Evolutionary conservation across 2,329 filamentous ascomycete species (phyloP).

Genomic region (Arthrobotrys musiformis): DNA sequence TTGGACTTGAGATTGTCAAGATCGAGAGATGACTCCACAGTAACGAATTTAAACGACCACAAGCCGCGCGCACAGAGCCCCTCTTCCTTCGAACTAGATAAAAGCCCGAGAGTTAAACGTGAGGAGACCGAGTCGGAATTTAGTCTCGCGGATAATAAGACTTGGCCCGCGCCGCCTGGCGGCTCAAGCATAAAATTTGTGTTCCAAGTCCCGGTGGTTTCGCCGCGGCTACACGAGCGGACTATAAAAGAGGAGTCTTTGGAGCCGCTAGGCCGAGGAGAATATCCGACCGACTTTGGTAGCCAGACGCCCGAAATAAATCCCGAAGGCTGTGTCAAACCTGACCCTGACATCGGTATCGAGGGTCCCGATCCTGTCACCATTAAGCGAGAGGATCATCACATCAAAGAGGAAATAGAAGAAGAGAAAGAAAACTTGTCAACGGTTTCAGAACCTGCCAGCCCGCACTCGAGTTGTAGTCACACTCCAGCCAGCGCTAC

Average conservation of each 20-base stretch:
- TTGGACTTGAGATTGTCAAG: background rate
- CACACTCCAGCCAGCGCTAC: background rate
- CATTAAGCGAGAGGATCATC: background rate
- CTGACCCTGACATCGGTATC: background rate
- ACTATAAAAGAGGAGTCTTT: background rate
- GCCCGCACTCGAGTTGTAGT: background rate
- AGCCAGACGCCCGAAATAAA: background rate
- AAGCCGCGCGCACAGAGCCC: too few relatives aligned
- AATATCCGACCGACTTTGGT: background rate
- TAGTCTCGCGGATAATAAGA: background rate
- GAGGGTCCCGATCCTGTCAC: background rate
- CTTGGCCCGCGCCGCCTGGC: background rate
- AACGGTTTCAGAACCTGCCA: background rate
- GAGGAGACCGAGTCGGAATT: slow-evolving; percentile 8
- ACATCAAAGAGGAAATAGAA: background rate
- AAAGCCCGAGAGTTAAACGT: background rate
- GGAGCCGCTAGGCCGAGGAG: background rate
- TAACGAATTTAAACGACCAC: background rate
- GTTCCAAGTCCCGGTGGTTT: background rate
- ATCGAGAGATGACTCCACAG: background rate
- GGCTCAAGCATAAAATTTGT: background rate
- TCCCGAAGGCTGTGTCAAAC: background rate
- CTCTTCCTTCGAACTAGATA: too few relatives aligned
- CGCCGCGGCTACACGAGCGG: background rate
- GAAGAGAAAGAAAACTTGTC: background rate